Conservation (phyloP, 768 basidiomycete species). For the Tremella fuciformis region DNA sequence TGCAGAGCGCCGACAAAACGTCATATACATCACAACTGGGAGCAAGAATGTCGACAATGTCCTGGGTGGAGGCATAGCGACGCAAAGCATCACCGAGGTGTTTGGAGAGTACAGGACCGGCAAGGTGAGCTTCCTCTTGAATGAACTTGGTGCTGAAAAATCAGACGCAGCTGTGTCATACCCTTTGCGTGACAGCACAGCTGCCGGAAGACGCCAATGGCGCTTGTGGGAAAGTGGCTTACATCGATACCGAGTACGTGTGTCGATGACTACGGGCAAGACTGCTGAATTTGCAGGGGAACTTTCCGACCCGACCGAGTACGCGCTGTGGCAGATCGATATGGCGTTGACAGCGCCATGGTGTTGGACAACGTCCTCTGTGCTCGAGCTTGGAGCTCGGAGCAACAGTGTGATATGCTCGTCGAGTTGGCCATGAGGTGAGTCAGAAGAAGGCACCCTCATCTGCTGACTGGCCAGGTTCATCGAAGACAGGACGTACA, state of each 20-base stretch:
- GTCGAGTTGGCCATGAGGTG: constrained; percentile 48
- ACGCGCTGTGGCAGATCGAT: constrained; percentile 82
- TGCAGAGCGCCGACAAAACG: constrained; percentile 64
- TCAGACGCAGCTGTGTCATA: constrained; percentile 89
- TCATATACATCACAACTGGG: constrained; percentile 82
- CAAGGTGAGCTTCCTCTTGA: constrained; percentile 33
- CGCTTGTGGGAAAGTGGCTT: constrained; percentile 66
- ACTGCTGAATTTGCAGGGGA: constrained; percentile 19
- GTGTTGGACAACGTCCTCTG: constrained; percentile 83
- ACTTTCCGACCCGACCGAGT: constrained; percentile 88
- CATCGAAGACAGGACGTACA: constrained; percentile 45
- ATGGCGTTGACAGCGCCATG: constrained; percentile 78
- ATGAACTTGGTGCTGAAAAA: constrained; percentile 1
- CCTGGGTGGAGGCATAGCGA: constrained; percentile 83
- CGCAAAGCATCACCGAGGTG: constrained; percentile 93
- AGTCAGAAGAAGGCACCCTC: constrained; percentile 8
- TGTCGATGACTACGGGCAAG: neutral
- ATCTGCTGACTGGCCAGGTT: constrained; percentile 24
- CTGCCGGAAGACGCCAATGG: constrained; percentile 86
- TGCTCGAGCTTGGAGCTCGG: constrained; percentile 56
- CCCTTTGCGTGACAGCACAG: constrained; percentile 86
- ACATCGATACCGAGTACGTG: constrained; percentile 51
- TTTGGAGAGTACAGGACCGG: constrained; percentile 96
- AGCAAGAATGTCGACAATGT: constrained; percentile 86
- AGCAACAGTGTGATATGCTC: constrained; percentile 49